Evolutionary conservation across 306 rosid genomes (phyloP).

Genomic region (Acacia acuminata): DNA sequence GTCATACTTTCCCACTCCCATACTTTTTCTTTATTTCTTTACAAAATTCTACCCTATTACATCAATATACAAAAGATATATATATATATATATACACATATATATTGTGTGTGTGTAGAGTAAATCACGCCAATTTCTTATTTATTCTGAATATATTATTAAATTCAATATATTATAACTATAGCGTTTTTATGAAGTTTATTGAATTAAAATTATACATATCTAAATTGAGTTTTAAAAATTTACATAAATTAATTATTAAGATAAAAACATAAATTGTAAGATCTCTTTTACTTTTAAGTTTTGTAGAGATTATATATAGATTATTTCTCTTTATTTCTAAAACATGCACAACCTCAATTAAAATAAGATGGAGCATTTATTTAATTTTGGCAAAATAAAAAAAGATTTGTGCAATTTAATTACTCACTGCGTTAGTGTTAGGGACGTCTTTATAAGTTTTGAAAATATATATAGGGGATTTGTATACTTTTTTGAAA

Average conservation of each 20-base stretch:
- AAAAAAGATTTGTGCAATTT: neutral
- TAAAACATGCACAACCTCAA: neutral
- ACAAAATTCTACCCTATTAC: slow-evolving; percentile 25
- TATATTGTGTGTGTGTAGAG: neutral
- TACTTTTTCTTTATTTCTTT: neutral
- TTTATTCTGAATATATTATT: neutral
- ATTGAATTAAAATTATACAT: neutral
- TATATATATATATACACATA: too few species aligned
- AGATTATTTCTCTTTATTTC: neutral
- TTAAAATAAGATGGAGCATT: neutral
- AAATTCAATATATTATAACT: neutral
- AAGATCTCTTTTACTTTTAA: neutral
- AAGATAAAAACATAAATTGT: neutral
- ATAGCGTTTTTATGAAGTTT: neutral
- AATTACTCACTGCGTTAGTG: neutral
- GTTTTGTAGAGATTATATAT: neutral
- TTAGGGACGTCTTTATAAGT: too few species aligned
- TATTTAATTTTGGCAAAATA: neutral
- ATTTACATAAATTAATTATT: neutral
- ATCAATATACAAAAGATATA: neutral
- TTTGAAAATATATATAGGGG: too few species aligned
- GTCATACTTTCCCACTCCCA: slow-evolving; percentile 11
- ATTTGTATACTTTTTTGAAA: too few species aligned
- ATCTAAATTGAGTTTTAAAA: neutral
- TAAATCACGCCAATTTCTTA: neutral